These are phyloP conservation scores for Lasiodiplodia gonubiensis DNA, from an alignment of 2,329 filamentous ascomycete genomes.

Conservation along the genomic window DNA sequence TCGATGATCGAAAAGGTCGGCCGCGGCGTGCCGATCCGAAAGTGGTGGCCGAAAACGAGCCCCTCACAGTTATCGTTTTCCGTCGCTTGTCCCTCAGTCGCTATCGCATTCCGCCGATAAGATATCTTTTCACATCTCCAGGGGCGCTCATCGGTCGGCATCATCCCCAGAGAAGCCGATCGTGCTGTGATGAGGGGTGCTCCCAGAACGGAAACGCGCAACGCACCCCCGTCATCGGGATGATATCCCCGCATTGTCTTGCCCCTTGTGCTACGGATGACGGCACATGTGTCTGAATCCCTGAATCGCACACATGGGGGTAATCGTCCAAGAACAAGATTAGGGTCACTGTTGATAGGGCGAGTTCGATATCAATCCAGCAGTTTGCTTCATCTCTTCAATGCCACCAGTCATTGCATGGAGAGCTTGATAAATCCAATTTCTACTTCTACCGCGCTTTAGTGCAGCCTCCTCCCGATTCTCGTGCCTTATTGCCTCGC, in stretches of 20 bases:
- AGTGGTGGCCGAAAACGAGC: constrained; percentile 12
- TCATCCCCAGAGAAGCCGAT: constrained; percentile 4
- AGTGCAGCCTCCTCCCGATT: background rate
- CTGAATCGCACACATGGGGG: background rate
- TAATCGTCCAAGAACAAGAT: background rate
- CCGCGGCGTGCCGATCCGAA: constrained; percentile 1
- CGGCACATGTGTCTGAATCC: background rate
- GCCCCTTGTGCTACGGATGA: background rate
- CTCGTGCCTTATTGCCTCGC: background rate
- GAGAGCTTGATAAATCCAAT: background rate
- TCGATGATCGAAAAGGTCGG: background rate
- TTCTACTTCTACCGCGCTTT: background rate
- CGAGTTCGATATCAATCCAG: background rate
- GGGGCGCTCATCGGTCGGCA: background rate
- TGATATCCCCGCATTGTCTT: background rate
- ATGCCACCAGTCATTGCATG: background rate
- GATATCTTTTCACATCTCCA: background rate
- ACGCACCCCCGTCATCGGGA: background rate
- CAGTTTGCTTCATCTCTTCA: background rate
- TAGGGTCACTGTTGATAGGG: background rate
- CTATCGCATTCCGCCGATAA: background rate
- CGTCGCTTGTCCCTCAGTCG: background rate
- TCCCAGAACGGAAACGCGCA: background rate
- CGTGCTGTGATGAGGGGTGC: background rate
- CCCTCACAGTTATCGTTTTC: background rate